These are phyloP conservation scores for Stentor coeruleus DNA, from an alignment of 73 alveolate species.

Conservation along the genomic window DNA sequence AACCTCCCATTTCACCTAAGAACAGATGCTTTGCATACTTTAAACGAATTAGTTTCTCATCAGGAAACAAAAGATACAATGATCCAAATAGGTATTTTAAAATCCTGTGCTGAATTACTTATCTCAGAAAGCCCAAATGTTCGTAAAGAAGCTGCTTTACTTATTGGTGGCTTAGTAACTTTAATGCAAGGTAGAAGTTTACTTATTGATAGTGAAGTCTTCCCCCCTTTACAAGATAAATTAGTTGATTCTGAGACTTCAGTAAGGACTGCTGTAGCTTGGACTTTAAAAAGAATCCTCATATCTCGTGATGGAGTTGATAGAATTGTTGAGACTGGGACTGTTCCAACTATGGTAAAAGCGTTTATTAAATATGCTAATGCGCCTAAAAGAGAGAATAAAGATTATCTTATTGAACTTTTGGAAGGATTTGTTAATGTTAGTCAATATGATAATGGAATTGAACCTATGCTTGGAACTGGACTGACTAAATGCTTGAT, in stretches of 20 bases:
- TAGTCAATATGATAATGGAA: slow-evolving; percentile 81
- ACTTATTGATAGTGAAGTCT: slow-evolving; percentile 51
- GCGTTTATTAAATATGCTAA: slow-evolving; percentile 78
- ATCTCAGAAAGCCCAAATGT: slow-evolving; percentile 64
- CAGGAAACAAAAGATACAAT: slow-evolving; percentile 79
- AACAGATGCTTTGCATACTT: slow-evolving; percentile 81
- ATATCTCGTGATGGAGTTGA: slow-evolving; percentile 70
- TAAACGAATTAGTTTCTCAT: slow-evolving; percentile 82
- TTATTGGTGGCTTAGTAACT: slow-evolving; percentile 71
- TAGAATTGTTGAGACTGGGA: slow-evolving; percentile 71
- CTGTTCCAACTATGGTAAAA: slow-evolving; percentile 68
- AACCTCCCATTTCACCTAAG: slow-evolving; percentile 57
- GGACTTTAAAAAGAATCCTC: slow-evolving; percentile 69
- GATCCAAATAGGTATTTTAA: slow-evolving; percentile 71
- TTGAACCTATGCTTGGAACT: slow-evolving; percentile 79
- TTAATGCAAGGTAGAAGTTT: slow-evolving; percentile 73
- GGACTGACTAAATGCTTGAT: slow-evolving; percentile 61
- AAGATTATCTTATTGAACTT: slow-evolving; percentile 67
- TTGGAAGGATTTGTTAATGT: slow-evolving; percentile 79
- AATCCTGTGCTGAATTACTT: slow-evolving; percentile 61
- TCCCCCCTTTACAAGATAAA: slow-evolving; percentile 64
- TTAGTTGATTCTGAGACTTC: slow-evolving; percentile 64
- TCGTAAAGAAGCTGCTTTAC: slow-evolving; percentile 78
- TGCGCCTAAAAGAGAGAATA: slow-evolving; percentile 61
- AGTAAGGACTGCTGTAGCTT: slow-evolving; percentile 87